Percentiles rank a stretch among this genome's conserved stretches.
Conservation (phyloP, 2,329 filamentous ascomycete species). For the Pseudogymnoascus verrucosus region DNA sequence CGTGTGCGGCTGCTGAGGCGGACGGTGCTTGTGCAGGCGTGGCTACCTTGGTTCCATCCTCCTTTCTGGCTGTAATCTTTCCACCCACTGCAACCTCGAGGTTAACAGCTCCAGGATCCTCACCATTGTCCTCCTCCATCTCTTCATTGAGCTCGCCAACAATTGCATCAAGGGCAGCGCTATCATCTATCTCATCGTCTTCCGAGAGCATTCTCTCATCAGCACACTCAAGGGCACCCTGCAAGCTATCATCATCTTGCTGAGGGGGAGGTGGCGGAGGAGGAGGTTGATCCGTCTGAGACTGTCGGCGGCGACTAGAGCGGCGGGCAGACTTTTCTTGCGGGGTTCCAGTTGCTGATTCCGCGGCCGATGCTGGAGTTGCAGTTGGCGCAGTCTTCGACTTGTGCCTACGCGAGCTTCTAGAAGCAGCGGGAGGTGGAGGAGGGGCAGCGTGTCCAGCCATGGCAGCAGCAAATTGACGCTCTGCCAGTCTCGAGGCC, state of each 20-base stretch:
- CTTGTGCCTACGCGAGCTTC: conserved; percentile 30
- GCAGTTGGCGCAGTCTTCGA: conserved; percentile 38
- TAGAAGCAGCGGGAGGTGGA: conserved; percentile 29
- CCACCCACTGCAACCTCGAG: conserved; percentile 81
- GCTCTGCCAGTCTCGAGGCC: conserved; percentile 24
- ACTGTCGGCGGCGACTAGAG: conserved; percentile 52
- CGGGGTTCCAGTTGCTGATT: conserved; percentile 34
- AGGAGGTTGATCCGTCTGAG: conserved; percentile 39
- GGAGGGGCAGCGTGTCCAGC: conserved; percentile 30
- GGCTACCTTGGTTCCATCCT: conserved; percentile 79
- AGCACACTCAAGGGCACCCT: conserved; percentile 78
- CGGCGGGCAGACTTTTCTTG: conserved; percentile 56
- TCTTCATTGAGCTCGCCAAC: conserved; percentile 88
- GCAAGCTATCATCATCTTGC: conserved; percentile 51
- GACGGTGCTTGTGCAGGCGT: conserved; percentile 62
- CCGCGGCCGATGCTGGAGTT: conserved; percentile 35
- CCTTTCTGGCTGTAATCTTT: conserved; percentile 82
- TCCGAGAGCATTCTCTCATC: conserved; percentile 81
- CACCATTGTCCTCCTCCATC: conserved; percentile 60
- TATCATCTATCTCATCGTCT: conserved; percentile 59
- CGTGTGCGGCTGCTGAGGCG: conserved; percentile 35
- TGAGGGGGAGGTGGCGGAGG: conserved; percentile 44
- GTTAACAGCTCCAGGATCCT: conserved; percentile 81
- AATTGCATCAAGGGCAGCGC: conserved; percentile 68
- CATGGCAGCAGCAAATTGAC: conserved; percentile 20